Conservation (phyloP, 2,329 filamentous ascomycete species). For the Nemania sp. region DNA sequence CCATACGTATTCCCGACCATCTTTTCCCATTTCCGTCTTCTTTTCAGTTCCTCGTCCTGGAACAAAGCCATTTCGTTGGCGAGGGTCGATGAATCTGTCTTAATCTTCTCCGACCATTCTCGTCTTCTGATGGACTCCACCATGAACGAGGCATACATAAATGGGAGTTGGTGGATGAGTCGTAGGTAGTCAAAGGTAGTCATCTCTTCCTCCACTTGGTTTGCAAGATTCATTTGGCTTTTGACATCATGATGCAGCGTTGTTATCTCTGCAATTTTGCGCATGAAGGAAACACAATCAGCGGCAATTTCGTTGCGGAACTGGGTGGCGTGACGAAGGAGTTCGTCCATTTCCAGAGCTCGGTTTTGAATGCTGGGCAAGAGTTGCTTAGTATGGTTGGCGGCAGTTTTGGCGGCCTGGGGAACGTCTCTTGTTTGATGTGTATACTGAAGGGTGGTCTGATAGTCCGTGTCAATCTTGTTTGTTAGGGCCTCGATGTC, state of each 20-base stretch:
- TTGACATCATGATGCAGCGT: slow-evolving; percentile 74
- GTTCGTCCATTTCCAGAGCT: slow-evolving; percentile 63
- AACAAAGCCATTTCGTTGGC: slow-evolving; percentile 92
- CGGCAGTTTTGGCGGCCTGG: slow-evolving; percentile 67
- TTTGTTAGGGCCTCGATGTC: slow-evolving; percentile 86
- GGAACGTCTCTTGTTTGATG: slow-evolving; percentile 64
- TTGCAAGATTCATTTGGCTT: slow-evolving; percentile 70
- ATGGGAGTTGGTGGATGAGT: slow-evolving; percentile 80
- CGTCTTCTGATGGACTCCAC: slow-evolving; percentile 83
- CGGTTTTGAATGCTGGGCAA: slow-evolving; percentile 62
- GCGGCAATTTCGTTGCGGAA: slow-evolving; percentile 70
- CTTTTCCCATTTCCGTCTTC: slow-evolving; percentile 89
- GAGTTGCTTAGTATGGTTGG: slow-evolving; percentile 65
- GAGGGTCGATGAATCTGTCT: slow-evolving; percentile 80
- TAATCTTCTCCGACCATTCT: slow-evolving; percentile 92
- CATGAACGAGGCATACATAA: slow-evolving; percentile 86
- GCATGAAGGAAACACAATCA: slow-evolving; percentile 75
- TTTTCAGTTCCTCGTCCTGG: slow-evolving; percentile 88
- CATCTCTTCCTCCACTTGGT: slow-evolving; percentile 74
- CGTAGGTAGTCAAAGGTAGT: slow-evolving; percentile 81
- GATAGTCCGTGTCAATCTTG: slow-evolving; percentile 86
- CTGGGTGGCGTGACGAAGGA: slow-evolving; percentile 63
- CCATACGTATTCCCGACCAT: slow-evolving; percentile 77
- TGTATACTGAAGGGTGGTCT: slow-evolving; percentile 71
- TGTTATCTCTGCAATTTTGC: slow-evolving; percentile 79